Evolutionary conservation across 495 filamentous ascomycete species (phyloP), one percentile per base, ranked within the genome.

Genomic region (Geoglossum glabrum): DNA sequence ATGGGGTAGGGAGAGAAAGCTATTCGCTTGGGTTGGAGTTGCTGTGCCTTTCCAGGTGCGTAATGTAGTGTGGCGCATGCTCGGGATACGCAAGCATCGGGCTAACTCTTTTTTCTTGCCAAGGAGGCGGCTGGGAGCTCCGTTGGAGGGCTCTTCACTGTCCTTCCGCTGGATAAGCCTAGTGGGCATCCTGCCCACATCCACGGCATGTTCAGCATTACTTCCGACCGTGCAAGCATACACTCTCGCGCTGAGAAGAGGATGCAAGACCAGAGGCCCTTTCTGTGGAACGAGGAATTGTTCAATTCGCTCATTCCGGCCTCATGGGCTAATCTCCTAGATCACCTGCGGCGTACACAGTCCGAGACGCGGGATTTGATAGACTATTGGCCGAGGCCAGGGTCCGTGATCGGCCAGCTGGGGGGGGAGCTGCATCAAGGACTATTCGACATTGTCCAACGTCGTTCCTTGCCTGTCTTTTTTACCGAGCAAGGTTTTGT

Each of bases 21-120:
- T 68, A 1, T 68, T 71, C 40, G 69, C 69, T 6, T 73, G 71
- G 71, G 64, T 68, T 51, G 70, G 69, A 33, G 59, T 73, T 60
- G 71, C 71, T 15, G 65, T 66, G 5, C 70, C 67, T 25, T 21
- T 73, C 28, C 56, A 54, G 26, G 64, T 61, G 61, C 54, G 51
- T 61, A 40, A 8, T 9, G 0, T 17, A 21, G 30, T 43, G 27
- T 19, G 31, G 10, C 34, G 26, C 1, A 28, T 15, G 27, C 31
- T 33, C 47, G 54, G 30, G 36, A 40, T 17, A n/a, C n/a, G n/a
- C n/a, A 33, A 27, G 26, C 31, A 31, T 55, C 46, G 26, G 7
- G 7, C 21, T 25, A 50, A 50, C 3, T 5, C 10, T 50, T 50
- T 26, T 50, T 50, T n/a, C 7, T n/a, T n/a, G 3, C 4, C 11